Evolutionary conservation across 2,329 filamentous ascomycete genomes (phyloP).

Genomic region (Biscogniauxia sp.): DNA sequence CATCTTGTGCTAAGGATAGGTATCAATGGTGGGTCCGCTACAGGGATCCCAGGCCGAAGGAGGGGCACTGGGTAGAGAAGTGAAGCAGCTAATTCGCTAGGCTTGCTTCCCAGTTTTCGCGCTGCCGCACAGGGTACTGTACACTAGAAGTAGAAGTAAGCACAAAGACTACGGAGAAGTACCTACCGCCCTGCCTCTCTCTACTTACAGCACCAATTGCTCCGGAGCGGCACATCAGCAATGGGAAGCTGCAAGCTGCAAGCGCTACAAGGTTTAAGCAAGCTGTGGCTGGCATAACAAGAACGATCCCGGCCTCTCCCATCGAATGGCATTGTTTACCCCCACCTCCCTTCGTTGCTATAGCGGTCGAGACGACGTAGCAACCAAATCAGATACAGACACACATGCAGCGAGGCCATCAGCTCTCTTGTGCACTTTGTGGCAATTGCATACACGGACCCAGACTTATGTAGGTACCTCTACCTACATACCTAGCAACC

Average conservation of each 20-base stretch:
- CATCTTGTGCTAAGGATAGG: background rate
- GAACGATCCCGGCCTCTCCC: background rate
- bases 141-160: no score
- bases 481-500: no score
- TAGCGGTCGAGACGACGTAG: conserved; percentile 15
- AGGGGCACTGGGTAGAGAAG: background rate
- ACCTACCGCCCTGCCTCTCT: no score
- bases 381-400: conserved; percentile 5
- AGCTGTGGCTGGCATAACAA: background rate
- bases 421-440: background rate
- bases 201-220: no score
- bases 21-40: conserved; percentile 1
- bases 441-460: background rate
- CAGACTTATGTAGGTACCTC: no score
- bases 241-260: background rate
- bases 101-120: background rate
- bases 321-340: conserved; percentile 29
- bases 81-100: background rate
- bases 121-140: no score
- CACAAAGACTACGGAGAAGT: background rate
- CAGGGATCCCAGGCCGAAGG: conserved; percentile 2
- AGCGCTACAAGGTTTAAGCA: background rate
- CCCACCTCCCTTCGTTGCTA: conserved; percentile 26
- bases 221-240: no score
- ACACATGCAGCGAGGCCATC: background rate